Evolutionary conservation across 805 yeast genomes (phyloP).

Genomic region (Yamadazyma endophytica): DNA sequence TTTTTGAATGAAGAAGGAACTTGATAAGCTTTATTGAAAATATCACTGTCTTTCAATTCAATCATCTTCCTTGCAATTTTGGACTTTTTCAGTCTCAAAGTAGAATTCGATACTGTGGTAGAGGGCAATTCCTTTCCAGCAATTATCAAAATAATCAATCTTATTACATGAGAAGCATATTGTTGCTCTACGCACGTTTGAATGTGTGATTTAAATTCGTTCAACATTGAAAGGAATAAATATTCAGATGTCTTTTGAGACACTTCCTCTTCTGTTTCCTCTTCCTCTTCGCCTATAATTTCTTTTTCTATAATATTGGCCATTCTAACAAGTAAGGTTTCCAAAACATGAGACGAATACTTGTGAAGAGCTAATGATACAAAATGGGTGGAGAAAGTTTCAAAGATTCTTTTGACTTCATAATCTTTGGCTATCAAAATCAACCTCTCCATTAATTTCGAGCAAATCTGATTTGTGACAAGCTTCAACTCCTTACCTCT

Average conservation of each 20-base stretch:
- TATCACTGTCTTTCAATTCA: constrained; percentile 75
- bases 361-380: constrained; percentile 78
- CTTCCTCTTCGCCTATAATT: constrained; percentile 41
- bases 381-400: constrained; percentile 69
- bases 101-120: constrained; percentile 61
- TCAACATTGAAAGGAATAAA: constrained; percentile 58
- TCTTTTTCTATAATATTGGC: constrained; percentile 78
- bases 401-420: constrained; percentile 64
- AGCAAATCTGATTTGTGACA: constrained; percentile 92
- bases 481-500: constrained; percentile 86
- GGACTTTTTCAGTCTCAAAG: constrained; percentile 76
- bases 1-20: constrained; percentile 66
- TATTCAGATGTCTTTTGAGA: constrained; percentile 57
- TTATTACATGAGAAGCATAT: constrained; percentile 84
- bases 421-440: constrained; percentile 60
- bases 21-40: constrained; percentile 61
- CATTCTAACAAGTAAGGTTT: constrained; percentile 71
- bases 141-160: constrained; percentile 65
- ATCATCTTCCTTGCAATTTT: constrained; percentile 92
- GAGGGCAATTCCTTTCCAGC: constrained; percentile 80
- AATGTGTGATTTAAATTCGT: constrained; percentile 61
- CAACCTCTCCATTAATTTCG: constrained; percentile 85
- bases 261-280: constrained; percentile 29
- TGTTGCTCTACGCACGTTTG: constrained; percentile 62
- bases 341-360: constrained; percentile 90